These are phyloP conservation scores for Suhomyces coccinellae DNA, from an alignment of 1,139 yeast species.

Conservation along the genomic window DNA sequence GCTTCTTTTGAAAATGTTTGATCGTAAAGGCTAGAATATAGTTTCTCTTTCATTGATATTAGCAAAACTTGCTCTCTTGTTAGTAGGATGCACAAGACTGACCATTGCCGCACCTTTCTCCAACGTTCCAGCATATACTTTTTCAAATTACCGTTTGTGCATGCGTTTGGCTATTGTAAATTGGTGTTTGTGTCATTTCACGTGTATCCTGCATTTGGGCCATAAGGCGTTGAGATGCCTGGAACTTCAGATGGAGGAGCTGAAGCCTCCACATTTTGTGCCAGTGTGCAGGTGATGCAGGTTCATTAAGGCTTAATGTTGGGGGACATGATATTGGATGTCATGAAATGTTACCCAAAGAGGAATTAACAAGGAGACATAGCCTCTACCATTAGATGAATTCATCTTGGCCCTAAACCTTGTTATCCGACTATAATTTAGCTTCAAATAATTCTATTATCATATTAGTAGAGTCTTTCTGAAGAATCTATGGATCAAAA, in stretches of 20 bases:
- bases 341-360: neutral
- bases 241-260: neutral
- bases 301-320: neutral
- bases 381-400: neutral
- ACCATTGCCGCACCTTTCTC: slow-evolving; percentile 1
- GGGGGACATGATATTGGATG: neutral
- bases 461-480: too few relatives aligned
- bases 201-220: neutral
- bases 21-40: too few relatives aligned
- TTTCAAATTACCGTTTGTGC: neutral
- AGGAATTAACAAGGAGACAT: neutral
- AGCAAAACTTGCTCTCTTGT: neutral
- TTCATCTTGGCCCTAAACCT: neutral
- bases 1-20: too few relatives aligned
- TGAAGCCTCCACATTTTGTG: neutral
- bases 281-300: neutral
- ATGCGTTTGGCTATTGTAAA: neutral
- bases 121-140: neutral
- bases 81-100: neutral
- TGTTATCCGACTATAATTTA: neutral
- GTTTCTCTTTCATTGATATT: neutral
- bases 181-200: neutral
- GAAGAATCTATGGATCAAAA: neutral
- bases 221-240: neutral
- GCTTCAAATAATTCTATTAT: neutral